Base-by-base conservation (phyloP, 129 eudicot species). In the Flaveria ramosissima region DNA sequence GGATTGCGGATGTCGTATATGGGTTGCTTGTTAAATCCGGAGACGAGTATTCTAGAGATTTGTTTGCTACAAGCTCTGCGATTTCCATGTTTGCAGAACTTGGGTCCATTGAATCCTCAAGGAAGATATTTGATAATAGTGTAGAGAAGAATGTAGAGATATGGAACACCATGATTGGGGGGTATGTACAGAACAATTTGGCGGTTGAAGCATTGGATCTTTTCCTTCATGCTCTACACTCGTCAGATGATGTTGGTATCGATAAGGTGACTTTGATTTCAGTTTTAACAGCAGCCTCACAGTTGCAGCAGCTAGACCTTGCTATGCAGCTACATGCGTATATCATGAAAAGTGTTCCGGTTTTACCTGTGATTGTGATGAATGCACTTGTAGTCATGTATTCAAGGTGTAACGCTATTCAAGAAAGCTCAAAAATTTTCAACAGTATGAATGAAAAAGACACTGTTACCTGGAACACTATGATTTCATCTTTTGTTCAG, bases 111-210 rank as follows among this genome's bases (percentile, higher is more conserved):
- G 81, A 84, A 48, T 64, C 78, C 41, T 92, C 97, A 13, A 87
- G 82, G 55, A 91, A 77, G 78, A 50, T 91, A 17, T 94, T 94
- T 78, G 96, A 91, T 68, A 73, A 73, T 73, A 60, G 92, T 80
- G 72, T 86, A 55, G 89, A 77, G 71, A 89, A 77, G 70, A 94
- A 87, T 87, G 86, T 89, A 6, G 96, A 91, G 88, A 79, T 94
- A 66, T 91, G 97, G 98, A 94, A 91, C 84, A 83, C 96, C 43
- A 91, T 94, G 97, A 91, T 94, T 48, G 86, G 90, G 32, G 97
- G 96, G 30, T 94, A 91, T 77, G 81, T 91, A 69, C 90, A 85
- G 69, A 89, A 91, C 57, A 81, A 81, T 41, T 24, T 82, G 70
- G 87, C 86, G 0, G 19, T 80, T 65, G 85, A 85, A 68, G 98